Conservation (phyloP, 2,329 filamentous ascomycete species). For the Aspergillus jensenii region DNA sequence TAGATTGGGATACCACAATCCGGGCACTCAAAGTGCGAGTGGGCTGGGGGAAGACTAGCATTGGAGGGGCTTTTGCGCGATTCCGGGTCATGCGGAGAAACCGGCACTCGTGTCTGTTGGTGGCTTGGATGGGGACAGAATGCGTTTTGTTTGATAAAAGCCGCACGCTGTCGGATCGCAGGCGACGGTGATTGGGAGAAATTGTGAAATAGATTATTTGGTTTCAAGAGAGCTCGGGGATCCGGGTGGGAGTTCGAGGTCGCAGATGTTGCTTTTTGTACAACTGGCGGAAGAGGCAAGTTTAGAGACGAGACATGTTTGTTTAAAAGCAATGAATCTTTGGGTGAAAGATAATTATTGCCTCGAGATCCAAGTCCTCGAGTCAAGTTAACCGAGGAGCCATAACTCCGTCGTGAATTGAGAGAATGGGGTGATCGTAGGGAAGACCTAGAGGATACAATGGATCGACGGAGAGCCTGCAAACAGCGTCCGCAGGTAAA, state of each 20-base stretch:
- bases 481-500: slow-evolving; percentile 43
- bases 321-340: slow-evolving; percentile 18
- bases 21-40: slow-evolving; percentile 91
- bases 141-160: slow-evolving; percentile 89
- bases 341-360: slow-evolving; percentile 22
- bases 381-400: slow-evolving; percentile 24
- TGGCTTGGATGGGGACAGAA: slow-evolving; percentile 91
- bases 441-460: slow-evolving; percentile 22
- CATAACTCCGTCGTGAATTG: slow-evolving; percentile 25
- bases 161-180: slow-evolving; percentile 81
- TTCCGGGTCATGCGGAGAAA: slow-evolving; percentile 64
- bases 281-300: slow-evolving; percentile 16
- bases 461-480: slow-evolving; percentile 34
- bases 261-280: slow-evolving; percentile 28
- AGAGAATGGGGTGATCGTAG: slow-evolving; percentile 25
- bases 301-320: slow-evolving; percentile 16
- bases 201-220: slow-evolving; percentile 88
- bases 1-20: slow-evolving; percentile 94
- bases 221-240: slow-evolving; percentile 53
- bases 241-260: slow-evolving; percentile 25
- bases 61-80: slow-evolving; percentile 51
- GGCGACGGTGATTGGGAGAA: slow-evolving; percentile 87
- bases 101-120: slow-evolving; percentile 68
- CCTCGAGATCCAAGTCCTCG: slow-evolving; percentile 30
- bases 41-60: slow-evolving; percentile 64